phyloP scores from a whole-genome alignment of 306 rosid species.

The Castanea sativa region DNA sequence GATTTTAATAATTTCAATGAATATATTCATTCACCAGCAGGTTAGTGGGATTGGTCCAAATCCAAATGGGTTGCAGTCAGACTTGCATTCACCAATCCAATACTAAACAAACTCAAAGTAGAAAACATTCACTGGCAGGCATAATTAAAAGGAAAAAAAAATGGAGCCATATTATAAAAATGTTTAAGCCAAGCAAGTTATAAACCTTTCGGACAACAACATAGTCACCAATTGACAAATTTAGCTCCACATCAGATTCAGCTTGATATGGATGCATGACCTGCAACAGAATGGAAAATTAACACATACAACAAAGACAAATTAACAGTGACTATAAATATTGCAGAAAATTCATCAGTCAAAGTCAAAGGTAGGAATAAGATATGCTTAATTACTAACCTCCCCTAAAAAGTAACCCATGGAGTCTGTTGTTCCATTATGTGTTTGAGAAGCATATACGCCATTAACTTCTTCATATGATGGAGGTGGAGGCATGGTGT shows the following conservation, averaged over 20 bases:
- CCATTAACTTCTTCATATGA: constrained; percentile 87
- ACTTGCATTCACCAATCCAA: not conserved
- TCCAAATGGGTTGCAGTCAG: not conserved
- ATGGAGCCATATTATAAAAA: not conserved
- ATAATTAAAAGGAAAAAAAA: not conserved
- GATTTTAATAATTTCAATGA: not conserved
- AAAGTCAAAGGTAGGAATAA: not conserved
- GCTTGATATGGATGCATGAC: constrained; percentile 77
- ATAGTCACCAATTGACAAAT: constrained; percentile 77
- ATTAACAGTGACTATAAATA: constrained; percentile 1
- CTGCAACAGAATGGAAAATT: constrained; percentile 38
- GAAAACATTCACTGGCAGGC: not conserved
- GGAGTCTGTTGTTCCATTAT: constrained; percentile 69
- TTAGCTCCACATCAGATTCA: constrained; percentile 84
- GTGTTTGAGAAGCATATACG: constrained; percentile 63
- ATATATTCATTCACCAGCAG: not conserved
- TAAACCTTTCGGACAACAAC: constrained; percentile 86
- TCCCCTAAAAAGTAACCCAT: constrained; percentile 91
- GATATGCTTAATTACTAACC: constrained; percentile 38
- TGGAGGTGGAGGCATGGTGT: constrained; percentile 81
- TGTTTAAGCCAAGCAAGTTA: constrained; percentile 19
- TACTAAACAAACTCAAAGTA: not conserved
- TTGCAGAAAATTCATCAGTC: not conserved
- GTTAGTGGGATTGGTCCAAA: not conserved
- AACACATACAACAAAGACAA: constrained; percentile 4